Conservation (phyloP, 1,284 basidiomycete species). For the Ustilago loliicola region DNA sequence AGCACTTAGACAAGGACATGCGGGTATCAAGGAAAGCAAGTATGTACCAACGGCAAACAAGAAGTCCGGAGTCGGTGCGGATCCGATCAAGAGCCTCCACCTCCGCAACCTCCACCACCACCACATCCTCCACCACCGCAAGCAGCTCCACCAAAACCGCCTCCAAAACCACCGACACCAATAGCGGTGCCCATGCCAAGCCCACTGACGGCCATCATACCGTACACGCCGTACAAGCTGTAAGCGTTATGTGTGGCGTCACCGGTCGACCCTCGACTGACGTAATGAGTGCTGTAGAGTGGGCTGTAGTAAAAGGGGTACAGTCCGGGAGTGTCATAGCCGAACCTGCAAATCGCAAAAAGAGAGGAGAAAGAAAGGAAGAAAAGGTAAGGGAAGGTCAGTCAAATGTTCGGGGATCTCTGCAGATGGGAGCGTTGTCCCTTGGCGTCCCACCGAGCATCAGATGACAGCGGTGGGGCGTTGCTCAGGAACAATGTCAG, state of each 20-base stretch:
- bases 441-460: neutral
- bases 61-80: neutral
- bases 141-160: constrained; percentile 18
- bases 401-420: too few relatives aligned
- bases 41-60: neutral
- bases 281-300: constrained; percentile 26
- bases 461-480: neutral
- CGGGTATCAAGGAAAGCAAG: neutral
- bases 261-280: constrained; percentile 29
- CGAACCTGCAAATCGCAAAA: constrained; percentile 19
- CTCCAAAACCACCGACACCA: constrained; percentile 14
- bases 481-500: neutral
- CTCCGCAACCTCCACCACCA: constrained; percentile 26
- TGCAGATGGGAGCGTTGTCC: neutral
- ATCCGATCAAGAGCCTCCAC: constrained; percentile 23
- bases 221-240: constrained; percentile 35
- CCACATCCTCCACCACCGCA: constrained; percentile 33
- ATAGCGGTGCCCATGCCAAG: constrained; percentile 20
- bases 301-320: constrained; percentile 50
- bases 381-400: neutral
- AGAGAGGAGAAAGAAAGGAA: neutral
- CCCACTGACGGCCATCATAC: constrained; percentile 33
- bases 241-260: constrained; percentile 36
- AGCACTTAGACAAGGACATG: neutral
- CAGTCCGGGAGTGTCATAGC: constrained; percentile 46